These are phyloP conservation scores for Parascedosporium putredinis DNA, from an alignment of 2,329 filamentous ascomycete species.

Conservation along the genomic window DNA sequence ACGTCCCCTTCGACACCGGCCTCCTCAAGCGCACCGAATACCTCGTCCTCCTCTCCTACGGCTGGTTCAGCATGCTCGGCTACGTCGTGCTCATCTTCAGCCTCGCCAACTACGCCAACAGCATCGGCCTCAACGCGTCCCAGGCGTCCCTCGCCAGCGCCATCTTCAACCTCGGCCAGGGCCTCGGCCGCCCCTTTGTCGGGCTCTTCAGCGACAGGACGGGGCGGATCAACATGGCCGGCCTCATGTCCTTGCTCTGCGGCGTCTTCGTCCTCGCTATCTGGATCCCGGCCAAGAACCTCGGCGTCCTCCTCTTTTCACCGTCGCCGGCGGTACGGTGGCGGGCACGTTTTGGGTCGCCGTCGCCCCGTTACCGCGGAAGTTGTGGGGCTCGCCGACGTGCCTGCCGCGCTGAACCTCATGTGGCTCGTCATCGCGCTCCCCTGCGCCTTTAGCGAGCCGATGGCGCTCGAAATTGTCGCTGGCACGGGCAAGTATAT, in stretches of 20 bases:
- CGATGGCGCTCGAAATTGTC: constrained; percentile 49
- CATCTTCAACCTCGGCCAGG: constrained; percentile 58
- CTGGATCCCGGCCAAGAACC: constrained; percentile 58
- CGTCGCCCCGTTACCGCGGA: constrained; percentile 62
- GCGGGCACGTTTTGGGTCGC: constrained; percentile 64
- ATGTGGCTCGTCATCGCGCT: constrained; percentile 62
- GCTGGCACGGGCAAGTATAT: constrained; percentile 36
- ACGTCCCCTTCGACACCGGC: constrained; percentile 53
- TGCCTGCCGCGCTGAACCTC: constrained; percentile 59
- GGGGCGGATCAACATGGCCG: constrained; percentile 65
- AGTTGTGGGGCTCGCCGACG: constrained; percentile 57
- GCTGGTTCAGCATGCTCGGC: constrained; percentile 60
- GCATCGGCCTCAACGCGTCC: constrained; percentile 53
- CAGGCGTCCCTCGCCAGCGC: constrained; percentile 66
- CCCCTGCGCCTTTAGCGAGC: constrained; percentile 59
- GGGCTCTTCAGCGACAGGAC: constrained; percentile 61
- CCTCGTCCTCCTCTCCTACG: constrained; percentile 54
- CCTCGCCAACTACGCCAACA: constrained; percentile 60
- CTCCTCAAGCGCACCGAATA: constrained; percentile 56
- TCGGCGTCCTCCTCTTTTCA: constrained; percentile 61
- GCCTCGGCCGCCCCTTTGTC: constrained; percentile 59
- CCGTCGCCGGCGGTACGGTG: constrained; percentile 58
- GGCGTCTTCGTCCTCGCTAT: constrained; percentile 58
- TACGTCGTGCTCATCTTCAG: constrained; percentile 72
- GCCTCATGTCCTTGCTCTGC: constrained; percentile 50